Evolutionary conservation across 106 monocot species (phyloP), one percentile per base, ranked within the genome.

Genomic region (Gastrodia elata): DNA sequence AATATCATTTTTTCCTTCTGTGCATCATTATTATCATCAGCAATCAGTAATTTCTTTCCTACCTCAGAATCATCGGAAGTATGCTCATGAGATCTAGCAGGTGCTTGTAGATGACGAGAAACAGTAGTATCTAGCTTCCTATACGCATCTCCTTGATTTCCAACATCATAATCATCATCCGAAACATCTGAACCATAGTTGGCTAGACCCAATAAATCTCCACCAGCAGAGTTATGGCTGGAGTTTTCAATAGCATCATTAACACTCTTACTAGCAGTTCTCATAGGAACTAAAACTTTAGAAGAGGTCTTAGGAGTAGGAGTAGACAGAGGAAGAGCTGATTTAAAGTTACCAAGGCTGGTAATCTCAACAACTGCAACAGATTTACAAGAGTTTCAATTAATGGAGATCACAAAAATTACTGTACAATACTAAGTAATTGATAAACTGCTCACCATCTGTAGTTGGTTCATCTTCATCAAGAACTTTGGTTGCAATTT

Each of bases 401-500:
- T 48, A 8, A 67, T 8, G 55, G 55, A 73, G 52, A 33, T 0
- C 67, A 42, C 16, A 38, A 44, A 72, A 75, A 14, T 56, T 22
- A 38, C n/a, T 39, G 33, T 30, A 22, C 20, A 27, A 40, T 36
- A 64, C 65, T n/a, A 68, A 57, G 14, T 36, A 18, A 3, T 69
- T 39, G 1, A 78, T 46, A 49, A 64, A 35, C 30, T 26, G 3
- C 52, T 76, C 22, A 85, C 84, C 80, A 77, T 82, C 90, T 40
- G 56, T 52, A 68, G 76, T 52, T 15, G 39, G 68, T 44, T 90
- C 82, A 74, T 84, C 90, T 78, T 87, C 90, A 78, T 74, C 65
- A 15, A 90, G 75, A 80, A 90, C 84, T 82, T 87, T 90, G 48
- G 80, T 90, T 32, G 90, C 90, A 43, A 90, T 90, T 77, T 90